Percentiles rank a stretch among this genome's conserved stretches.
phyloP scores from a whole-genome alignment of 2,329 filamentous ascomycete species.

The Lecanicillium sp. region DNA sequence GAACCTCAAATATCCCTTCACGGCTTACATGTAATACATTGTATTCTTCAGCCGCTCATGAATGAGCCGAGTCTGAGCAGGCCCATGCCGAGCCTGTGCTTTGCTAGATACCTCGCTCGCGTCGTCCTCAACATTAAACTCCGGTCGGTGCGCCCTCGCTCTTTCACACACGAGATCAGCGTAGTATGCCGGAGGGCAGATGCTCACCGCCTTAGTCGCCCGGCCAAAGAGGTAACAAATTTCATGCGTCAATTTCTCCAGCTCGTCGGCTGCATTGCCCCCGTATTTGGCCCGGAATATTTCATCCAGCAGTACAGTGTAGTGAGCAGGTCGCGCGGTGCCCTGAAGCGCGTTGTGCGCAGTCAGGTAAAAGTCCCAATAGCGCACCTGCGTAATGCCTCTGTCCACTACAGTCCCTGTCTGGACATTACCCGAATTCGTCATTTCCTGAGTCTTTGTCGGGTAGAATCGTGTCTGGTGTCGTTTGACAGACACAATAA shows the following conservation, averaged over 20 bases:
- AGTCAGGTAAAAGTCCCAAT: slow-evolving; percentile 82
- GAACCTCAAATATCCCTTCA: too few species aligned
- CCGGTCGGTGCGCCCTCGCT: slow-evolving; percentile 61
- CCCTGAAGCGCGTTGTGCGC: slow-evolving; percentile 75
- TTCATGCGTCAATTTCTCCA: slow-evolving; percentile 68
- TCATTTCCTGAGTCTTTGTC: slow-evolving; percentile 37
- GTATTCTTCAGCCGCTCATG: slow-evolving; percentile 34
- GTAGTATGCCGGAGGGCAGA: slow-evolving; percentile 86
- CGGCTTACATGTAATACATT: slow-evolving; percentile 52
- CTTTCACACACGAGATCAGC: slow-evolving; percentile 79
- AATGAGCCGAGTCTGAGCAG: slow-evolving; percentile 19
- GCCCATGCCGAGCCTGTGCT: neutral
- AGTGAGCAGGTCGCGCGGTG: slow-evolving; percentile 77
- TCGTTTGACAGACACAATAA: slow-evolving; percentile 79
- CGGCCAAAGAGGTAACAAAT: slow-evolving; percentile 79
- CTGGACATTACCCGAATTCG: slow-evolving; percentile 54
- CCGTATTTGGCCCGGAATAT: slow-evolving; percentile 44
- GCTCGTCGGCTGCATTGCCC: slow-evolving; percentile 49
- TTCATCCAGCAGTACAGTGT: slow-evolving; percentile 66
- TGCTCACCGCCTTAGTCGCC: slow-evolving; percentile 79
- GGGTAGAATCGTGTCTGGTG: slow-evolving; percentile 87
- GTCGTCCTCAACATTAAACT: slow-evolving; percentile 44
- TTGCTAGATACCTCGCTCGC: slow-evolving; percentile 13
- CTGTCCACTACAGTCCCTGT: slow-evolving; percentile 81
- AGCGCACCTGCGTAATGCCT: slow-evolving; percentile 64